Evolutionary conservation across 257 asterid species (phyloP), one percentile per base, ranked within the genome.

Genomic region (Henckelia pumila): DNA sequence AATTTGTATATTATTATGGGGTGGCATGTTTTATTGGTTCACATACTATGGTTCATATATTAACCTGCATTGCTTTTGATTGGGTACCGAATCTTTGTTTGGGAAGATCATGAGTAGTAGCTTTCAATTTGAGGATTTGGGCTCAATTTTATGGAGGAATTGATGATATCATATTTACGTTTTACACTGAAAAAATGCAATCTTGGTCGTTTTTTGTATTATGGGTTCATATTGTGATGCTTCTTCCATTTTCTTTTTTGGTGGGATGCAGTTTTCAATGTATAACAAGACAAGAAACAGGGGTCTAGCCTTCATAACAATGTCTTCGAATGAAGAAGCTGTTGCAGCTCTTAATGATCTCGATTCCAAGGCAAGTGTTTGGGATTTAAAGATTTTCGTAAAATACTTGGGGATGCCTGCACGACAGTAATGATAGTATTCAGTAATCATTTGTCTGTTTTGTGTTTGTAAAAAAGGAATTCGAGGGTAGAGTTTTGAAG

Each of bases 281-380:
- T 86, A 82, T 68, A 85, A 86, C 80, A 93, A 85, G 76, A 76
- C 75, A 35, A 88, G 88, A 80, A 93, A 85, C 86, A 79, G 98
- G 68, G 98, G 98, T 44, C 82, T 93, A 56, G 97, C 84, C 17
- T 93, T 93, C 74, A 88, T 90, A 37, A 86, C 98, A 30, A 90
- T 93, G 98, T 83, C 76, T 56, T 82, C 98, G 2, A 90, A 76
- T 17, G 98, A 90, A 71, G 96, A 93, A 81, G 98, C 97, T 63
- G 60, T 53, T 69, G 92, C 89, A 64, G 89, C 90, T 64, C 59
- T 93, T 29, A 77, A 71, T 58, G 76, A 70, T 61, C 94, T 90
- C 35, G 92, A 90, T 62, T 73, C 82, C 56, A 49, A 81, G 58
- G 98, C 86, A 81, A 85, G 91, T 69, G 58, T 73, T 68, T 64